Percentiles rank a stretch among this genome's conserved stretches.
Conservation (phyloP, 2,329 filamentous ascomycete genomes). For the Fusarium oxysporum region DNA sequence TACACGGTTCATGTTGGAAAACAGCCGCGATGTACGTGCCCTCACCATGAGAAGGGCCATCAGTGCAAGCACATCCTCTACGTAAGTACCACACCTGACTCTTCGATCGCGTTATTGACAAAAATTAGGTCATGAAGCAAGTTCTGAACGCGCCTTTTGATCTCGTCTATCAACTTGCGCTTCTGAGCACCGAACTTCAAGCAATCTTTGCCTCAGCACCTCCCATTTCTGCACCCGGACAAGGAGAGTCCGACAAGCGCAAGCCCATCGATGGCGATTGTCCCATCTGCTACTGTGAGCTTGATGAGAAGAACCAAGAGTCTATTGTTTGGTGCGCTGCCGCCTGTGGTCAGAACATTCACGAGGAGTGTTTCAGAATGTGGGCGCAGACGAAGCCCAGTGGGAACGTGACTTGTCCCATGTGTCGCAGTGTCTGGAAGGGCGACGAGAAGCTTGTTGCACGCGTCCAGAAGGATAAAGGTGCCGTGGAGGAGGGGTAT, state of each 20-base stretch:
- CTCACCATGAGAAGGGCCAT: constrained; percentile 63
- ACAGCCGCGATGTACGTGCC: constrained; percentile 67
- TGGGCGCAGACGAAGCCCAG: constrained; percentile 62
- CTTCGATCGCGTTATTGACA: not conserved
- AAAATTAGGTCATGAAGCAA: constrained; percentile 63
- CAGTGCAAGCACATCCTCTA: constrained; percentile 76
- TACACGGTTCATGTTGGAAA: constrained; percentile 67
- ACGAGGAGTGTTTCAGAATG: constrained; percentile 64
- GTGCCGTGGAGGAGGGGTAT: constrained; percentile 60
- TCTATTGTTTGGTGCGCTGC: constrained; percentile 63
- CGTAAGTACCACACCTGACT: constrained; percentile 48
- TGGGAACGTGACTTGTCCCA: constrained; percentile 65
- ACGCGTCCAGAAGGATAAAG: constrained; percentile 57
- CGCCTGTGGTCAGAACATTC: constrained; percentile 67
- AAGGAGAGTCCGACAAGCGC: constrained; percentile 51
- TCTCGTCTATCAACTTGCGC: constrained; percentile 71
- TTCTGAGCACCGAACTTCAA: constrained; percentile 68
- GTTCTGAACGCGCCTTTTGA: constrained; percentile 68
- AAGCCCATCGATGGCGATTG: constrained; percentile 66
- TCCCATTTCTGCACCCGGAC: constrained; percentile 55
- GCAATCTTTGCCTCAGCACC: constrained; percentile 68
- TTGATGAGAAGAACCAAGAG: constrained; percentile 52
- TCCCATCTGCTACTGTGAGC: constrained; percentile 67
- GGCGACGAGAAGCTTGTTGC: constrained; percentile 56
- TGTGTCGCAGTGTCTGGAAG: constrained; percentile 69